phyloP scores from a whole-genome alignment of 2,329 filamentous ascomycete genomes.

The Chalaropsis thielavioides region DNA sequence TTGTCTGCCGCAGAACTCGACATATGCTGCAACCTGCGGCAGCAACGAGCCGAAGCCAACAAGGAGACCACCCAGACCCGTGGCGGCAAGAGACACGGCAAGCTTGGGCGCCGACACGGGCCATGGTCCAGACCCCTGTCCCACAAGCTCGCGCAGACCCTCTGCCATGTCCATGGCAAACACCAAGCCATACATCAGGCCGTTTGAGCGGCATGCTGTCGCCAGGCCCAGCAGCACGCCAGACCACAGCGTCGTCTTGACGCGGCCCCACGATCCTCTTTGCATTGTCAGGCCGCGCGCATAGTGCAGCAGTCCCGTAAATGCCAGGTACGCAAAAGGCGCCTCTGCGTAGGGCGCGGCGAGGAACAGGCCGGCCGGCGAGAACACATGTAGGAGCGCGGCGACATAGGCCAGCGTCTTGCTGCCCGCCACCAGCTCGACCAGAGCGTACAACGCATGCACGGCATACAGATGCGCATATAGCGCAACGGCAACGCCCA shows the following conservation, averaged over 20 bases:
- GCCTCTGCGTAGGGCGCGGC: slow-evolving; percentile 76
- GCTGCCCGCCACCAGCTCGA: slow-evolving; percentile 50
- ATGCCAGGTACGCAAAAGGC: slow-evolving; percentile 61
- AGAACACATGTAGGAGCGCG: slow-evolving; percentile 63
- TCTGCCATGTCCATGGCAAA: slow-evolving; percentile 45
- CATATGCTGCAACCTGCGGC: slow-evolving; percentile 65
- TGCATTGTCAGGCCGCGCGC: slow-evolving; percentile 33
- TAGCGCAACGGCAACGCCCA: slow-evolving; percentile 56
- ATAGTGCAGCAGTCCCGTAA: slow-evolving; percentile 59
- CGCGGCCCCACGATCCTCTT: slow-evolving; percentile 20
- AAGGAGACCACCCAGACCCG: slow-evolving; percentile 51
- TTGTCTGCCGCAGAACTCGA: slow-evolving; percentile 45
- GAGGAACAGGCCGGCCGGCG: slow-evolving; percentile 78
- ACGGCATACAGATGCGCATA: slow-evolving; percentile 63
- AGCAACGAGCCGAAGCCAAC: slow-evolving; percentile 52
- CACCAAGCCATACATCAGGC: slow-evolving; percentile 63
- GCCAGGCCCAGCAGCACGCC: slow-evolving; percentile 59
- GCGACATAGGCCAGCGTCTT: slow-evolving; percentile 30
- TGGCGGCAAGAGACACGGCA: slow-evolving; percentile 31
- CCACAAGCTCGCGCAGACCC: slow-evolving; percentile 18
- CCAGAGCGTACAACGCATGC: slow-evolving; percentile 58
- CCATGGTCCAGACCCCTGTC: not conserved
- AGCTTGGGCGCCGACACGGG: not conserved
- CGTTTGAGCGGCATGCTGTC: slow-evolving; percentile 69
- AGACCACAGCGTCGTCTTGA: slow-evolving; percentile 40